Base-by-base conservation (phyloP, 257 asterid species). In the Solanum chaucha region DNA sequence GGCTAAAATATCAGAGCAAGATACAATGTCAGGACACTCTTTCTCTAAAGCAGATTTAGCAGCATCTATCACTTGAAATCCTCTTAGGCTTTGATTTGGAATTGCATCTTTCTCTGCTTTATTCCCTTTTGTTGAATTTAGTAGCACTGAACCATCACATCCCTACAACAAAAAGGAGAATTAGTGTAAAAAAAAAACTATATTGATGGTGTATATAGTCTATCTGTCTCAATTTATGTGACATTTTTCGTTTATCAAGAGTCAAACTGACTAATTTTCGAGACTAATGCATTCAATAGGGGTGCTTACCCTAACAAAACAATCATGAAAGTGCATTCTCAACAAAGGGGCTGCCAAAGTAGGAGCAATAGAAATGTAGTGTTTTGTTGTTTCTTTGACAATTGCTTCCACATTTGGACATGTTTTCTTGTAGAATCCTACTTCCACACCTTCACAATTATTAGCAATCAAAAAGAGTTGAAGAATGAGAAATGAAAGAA, bases 1-100 rank as follows among this genome's bases (percentile, higher is more conserved):
- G 48, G 98, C 94, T 1, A 94, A 64, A 51, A 94, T 92, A 88
- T 95, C 98, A 20, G 98, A 94, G 88, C 98, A 96, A 0, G 98
- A 96, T 1, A 94, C 98, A 11, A 8, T 41, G 15, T 94, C 86
- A 2, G 94, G 94, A 68, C 96, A 95, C 5, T 12, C 65, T 55
- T 58, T 87, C 74, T 96, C 98, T 0, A 94, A 92, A 4, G 87
- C 95, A 14, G 93, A 46, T 86, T 94, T 96, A 3, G 90, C 94
- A 8, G 92, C 93, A 87, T 96, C 98, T 10, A 96, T 90, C 4
- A 93, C 94, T 36, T 92, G 90, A 86, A 89, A 95, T 2, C 98
- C 98, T 86, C 95, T 77, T 0, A 95, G 89, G 71, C 88, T 90
- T 48, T 13, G 93, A 84, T 94, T 94, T 2, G 97, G 97, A 59